phyloP scores from a whole-genome alignment of 805 yeast genomes.

The Candida fluviatilis region DNA sequence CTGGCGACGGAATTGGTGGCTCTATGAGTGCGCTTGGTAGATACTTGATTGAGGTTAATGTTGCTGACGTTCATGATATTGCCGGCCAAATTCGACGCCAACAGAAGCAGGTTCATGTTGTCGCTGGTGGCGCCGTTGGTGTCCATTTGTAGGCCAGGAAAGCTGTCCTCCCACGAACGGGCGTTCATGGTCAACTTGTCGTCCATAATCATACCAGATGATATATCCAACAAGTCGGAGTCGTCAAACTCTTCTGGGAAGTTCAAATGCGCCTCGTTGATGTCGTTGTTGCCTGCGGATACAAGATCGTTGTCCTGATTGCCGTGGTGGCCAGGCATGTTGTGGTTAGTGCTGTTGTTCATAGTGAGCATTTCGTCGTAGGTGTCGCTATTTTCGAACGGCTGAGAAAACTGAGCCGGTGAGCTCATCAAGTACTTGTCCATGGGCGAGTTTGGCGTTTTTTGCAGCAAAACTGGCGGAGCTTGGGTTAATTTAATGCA shows the following conservation, averaged over 20 bases:
- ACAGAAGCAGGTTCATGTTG: not conserved
- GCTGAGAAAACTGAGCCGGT: slow-evolving; percentile 34
- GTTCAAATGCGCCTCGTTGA: slow-evolving; percentile 3
- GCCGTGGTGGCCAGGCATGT: slow-evolving; percentile 4
- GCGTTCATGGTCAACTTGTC: slow-evolving; percentile 1
- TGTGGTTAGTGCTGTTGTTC: not conserved
- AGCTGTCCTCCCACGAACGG: slow-evolving; percentile 2
- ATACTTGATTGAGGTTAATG: not conserved
- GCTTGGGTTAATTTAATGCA: not conserved
- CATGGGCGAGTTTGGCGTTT: too few relatives aligned
- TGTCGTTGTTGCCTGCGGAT: slow-evolving; percentile 3
- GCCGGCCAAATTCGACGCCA: not conserved
- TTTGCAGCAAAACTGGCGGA: too few relatives aligned
- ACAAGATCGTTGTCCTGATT: slow-evolving; percentile 5
- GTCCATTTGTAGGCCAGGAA: not conserved
- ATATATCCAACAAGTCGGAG: slow-evolving; percentile 2
- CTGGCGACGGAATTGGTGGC: slow-evolving; percentile 1
- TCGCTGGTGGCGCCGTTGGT: not conserved
- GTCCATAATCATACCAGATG: not conserved
- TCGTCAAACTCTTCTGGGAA: slow-evolving; percentile 1
- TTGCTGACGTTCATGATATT: not conserved
- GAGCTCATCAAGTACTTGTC: slow-evolving; percentile 38
- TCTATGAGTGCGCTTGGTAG: not conserved
- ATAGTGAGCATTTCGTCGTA: not conserved
- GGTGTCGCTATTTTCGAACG: slow-evolving; percentile 16